Percentiles rank a stretch among this genome's conserved stretches.
phyloP scores from a whole-genome alignment of 331 rosid species.

The Quercus tomentella region DNA sequence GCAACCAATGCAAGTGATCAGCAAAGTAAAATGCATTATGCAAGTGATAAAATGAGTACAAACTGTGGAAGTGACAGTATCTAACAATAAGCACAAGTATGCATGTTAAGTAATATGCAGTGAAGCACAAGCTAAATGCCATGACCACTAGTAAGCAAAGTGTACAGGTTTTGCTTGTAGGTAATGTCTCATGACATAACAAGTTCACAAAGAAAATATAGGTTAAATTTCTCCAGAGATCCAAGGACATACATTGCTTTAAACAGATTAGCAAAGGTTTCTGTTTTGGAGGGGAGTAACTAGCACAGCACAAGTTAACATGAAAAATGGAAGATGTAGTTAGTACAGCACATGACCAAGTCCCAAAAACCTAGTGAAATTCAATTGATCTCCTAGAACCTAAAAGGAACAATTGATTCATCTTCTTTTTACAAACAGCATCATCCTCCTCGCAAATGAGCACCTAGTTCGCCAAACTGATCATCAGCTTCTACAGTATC shows the following conservation, averaged over 20 bases:
- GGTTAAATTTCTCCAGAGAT: not conserved
- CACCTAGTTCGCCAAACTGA: slow-evolving; percentile 95
- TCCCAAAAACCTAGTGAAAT: not conserved
- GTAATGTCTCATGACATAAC: not conserved
- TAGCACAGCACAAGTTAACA: not conserved
- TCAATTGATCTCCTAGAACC: slow-evolving; percentile 15
- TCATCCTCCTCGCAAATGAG: slow-evolving; percentile 96
- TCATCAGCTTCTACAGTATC: slow-evolving; percentile 92
- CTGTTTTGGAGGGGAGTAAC: not conserved
- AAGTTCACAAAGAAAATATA: not conserved
- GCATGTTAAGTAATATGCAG: not conserved
- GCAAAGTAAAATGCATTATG: not conserved
- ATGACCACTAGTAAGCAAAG: not conserved
- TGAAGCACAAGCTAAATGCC: not conserved
- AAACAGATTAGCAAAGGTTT: not conserved
- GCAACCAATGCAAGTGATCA: too few relatives aligned
- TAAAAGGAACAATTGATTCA: not conserved
- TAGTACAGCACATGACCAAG: slow-evolving; percentile 13
- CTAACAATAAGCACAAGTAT: not conserved
- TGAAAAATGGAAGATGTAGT: slow-evolving; percentile 1
- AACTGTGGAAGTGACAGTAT: not conserved
- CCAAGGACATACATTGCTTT: not conserved
- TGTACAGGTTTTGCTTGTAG: not conserved
- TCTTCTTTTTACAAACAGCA: slow-evolving; percentile 8
- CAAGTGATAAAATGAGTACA: too few relatives aligned